Base-by-base conservation (phyloP, 306 rosid species). In the Lotus japonicus region DNA sequence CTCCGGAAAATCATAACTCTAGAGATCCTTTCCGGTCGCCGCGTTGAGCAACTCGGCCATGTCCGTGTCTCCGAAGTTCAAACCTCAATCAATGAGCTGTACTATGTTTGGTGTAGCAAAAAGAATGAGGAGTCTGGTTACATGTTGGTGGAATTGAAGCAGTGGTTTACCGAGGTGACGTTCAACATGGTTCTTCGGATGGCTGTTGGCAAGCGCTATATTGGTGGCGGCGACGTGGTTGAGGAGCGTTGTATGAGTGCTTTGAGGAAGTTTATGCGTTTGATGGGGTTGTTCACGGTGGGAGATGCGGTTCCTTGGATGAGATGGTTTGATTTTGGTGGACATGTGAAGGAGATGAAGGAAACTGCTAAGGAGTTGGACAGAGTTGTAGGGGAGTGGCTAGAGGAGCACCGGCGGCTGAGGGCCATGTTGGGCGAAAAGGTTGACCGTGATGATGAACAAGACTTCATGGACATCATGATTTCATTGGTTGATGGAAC, bases 311-410 rank as follows among this genome's bases (percentile, higher is more conserved):
- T 65, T 66, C 71, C 71, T 31, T 66, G 0, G 17, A 5, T 66
- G 4, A 16, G 64, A 5, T 51, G 70, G 77, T 11, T 72, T 5
- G 70, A 72, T 72, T 23, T 72, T 1, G 77, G 77, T 4, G 70
- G 77, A 0, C 45, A 72, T 60, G 55, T 19, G 45, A 72, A 62
- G 17, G 70, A 63, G 3, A 72, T 72, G 77, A 62, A 72, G 4
- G 9, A 26, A 52, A 72, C 26, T 33, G 68, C 68, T 0, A 48
- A 33, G 45, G 51, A 71, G 8, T 2, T 58, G 49, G 76, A 71
- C 2, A 5, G 0, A 1, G 1, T 71, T 23, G 2, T 71, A 1
- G 28, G 16, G 12, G 60, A 59, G 4, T 71, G 76, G 76, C 48
- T 71, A 2, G 51, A 58, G 13, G 76, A 71, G 16, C 76, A 71